A percentile compares a stretch with the other conserved stretches of the same genome.
These are phyloP conservation scores for Aspergillus cavernicola DNA, from an alignment of 495 filamentous ascomycete species.

Conservation along the genomic window DNA sequence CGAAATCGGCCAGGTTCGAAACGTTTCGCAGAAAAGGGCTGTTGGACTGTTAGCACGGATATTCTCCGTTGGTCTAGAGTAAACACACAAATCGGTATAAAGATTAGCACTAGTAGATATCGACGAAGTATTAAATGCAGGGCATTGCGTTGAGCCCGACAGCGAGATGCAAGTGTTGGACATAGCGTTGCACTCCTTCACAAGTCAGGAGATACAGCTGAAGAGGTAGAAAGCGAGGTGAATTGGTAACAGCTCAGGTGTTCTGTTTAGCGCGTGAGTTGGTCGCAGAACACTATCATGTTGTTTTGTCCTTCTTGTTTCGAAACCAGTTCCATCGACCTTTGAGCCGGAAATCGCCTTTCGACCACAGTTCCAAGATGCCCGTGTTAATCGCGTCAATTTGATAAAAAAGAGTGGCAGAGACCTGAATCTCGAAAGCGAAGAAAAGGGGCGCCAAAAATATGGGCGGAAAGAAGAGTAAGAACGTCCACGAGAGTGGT, in stretches of 20 bases:
- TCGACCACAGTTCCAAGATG: constrained; percentile 19
- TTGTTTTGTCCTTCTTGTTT: constrained; percentile 7
- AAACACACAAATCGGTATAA: constrained; percentile 71
- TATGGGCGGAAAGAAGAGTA: neutral
- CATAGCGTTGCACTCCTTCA: constrained; percentile 24
- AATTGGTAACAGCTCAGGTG: constrained; percentile 5
- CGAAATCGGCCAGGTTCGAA: constrained; percentile 71
- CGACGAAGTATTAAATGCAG: constrained; percentile 77
- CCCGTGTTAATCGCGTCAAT: constrained; percentile 17
- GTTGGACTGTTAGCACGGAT: constrained; percentile 23
- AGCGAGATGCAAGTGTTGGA: constrained; percentile 69
- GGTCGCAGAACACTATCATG: constrained; percentile 10
- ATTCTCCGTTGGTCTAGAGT: constrained; percentile 2
- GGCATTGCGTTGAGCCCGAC: constrained; percentile 70
- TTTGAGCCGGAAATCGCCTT: neutral
- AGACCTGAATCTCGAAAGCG: constrained; percentile 2
- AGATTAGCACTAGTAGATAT: constrained; percentile 69
- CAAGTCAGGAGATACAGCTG: neutral
- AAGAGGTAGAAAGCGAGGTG: neutral
- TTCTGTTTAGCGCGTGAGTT: constrained; percentile 1
- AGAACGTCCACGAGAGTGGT: constrained; percentile 14
- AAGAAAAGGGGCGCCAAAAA: constrained; percentile 7
- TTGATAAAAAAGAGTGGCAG: constrained; percentile 21
- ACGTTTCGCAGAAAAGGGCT: constrained; percentile 89
- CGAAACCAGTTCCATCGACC: neutral